Base-by-base conservation (phyloP, 2,329 filamentous ascomycete species). In the Epichloe brachyelytri region DNA sequence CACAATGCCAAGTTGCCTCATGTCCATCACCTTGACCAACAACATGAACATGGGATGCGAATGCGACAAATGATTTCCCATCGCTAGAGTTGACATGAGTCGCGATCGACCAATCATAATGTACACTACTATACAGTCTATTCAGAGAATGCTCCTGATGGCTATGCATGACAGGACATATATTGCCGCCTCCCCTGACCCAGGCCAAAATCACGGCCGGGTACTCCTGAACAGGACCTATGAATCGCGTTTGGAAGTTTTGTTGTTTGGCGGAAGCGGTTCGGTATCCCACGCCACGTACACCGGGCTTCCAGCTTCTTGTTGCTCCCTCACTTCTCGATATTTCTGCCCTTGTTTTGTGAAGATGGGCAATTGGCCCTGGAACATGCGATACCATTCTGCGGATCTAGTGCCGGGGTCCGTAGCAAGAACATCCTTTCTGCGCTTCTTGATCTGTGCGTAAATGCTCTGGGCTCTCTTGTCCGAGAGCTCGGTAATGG, bases 401-500 rank as follows among this genome's bases (percentile, higher is more conserved):
- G 61, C 58, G 1, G 67, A 67, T 12, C 68, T 68, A 14, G 71
- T 65, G 4, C 68, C 67, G 14, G 72, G 68, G 11, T 73, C 67
- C 12, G 66, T 63, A 1, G 53, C 62, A 37, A 80, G 62, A 0
- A 69, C 66, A 33, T 70, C 70, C 44, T 65, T 68, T 12, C 87
- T 77, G 15, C 85, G 74, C 3, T 59, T 64, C 62, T 80, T 78
- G 52, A 80, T 71, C 48, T 73, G 68, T 1, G 61, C 41, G 63
- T 88, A 88, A 22, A 85, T 64, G 0, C 51, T 65, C 53, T 64
- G 65, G 1, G 77, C 78, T 10, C 71, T 68, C 0, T 63, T 55
- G 3, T 58, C 56, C 0, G 66, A 49, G 2, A 89, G 70, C 56
- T 90, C 85, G 44, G 77, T 75, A 46, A 96, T 68, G 37, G 82